These are phyloP conservation scores for Pichia exigua DNA, from an alignment of 805 yeast species.

Conservation along the genomic window DNA sequence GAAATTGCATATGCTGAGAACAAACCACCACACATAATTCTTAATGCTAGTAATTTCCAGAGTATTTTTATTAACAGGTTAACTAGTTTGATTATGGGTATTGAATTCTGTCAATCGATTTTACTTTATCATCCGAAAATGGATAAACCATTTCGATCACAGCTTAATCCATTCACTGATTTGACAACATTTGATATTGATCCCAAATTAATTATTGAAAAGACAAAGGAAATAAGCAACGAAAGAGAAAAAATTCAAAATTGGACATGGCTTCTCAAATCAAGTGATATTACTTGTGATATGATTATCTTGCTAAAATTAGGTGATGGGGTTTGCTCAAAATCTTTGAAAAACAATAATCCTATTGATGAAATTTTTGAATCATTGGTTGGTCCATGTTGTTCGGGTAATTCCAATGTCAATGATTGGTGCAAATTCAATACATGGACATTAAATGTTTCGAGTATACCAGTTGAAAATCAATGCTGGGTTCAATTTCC, in stretches of 20 bases:
- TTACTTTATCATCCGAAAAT: slow-evolving; percentile 31
- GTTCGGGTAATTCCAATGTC: slow-evolving; percentile 8
- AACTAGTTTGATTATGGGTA: slow-evolving; percentile 23
- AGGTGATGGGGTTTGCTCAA: slow-evolving; percentile 31
- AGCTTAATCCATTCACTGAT: slow-evolving; percentile 20
- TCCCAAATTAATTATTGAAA: slow-evolving; percentile 3
- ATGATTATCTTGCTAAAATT: slow-evolving; percentile 31
- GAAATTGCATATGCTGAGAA: slow-evolving; percentile 4
- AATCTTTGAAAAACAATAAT: neutral
- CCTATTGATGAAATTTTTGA: slow-evolving; percentile 13
- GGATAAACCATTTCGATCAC: slow-evolving; percentile 9
- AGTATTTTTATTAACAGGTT: slow-evolving; percentile 27
- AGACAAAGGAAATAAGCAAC: neutral
- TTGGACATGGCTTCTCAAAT: slow-evolving; percentile 9
- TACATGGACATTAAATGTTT: slow-evolving; percentile 11
- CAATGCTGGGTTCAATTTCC: slow-evolving; percentile 34
- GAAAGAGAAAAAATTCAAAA: slow-evolving; percentile 1
- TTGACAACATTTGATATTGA: slow-evolving; percentile 12
- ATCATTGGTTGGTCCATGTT: slow-evolving; percentile 20
- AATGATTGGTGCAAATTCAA: slow-evolving; percentile 14
- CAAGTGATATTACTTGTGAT: slow-evolving; percentile 22
- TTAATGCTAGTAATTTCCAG: slow-evolving; percentile 30
- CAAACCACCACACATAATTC: slow-evolving; percentile 17
- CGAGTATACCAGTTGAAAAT: slow-evolving; percentile 22
- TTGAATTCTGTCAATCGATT: slow-evolving; percentile 26